Evolutionary conservation across 345 rosid species (phyloP), one percentile per base, ranked within the genome.

Genomic region (Salix purpurea): DNA sequence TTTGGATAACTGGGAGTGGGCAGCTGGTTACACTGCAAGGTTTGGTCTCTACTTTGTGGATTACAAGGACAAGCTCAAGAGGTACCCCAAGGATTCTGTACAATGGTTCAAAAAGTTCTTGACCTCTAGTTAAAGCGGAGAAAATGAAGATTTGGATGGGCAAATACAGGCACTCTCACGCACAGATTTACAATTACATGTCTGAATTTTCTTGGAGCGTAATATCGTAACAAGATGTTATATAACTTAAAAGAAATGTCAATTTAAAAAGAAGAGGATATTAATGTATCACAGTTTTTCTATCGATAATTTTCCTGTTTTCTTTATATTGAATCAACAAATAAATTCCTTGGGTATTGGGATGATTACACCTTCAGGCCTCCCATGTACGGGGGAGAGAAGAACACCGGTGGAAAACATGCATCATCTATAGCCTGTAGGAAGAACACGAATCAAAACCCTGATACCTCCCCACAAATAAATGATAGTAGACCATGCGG

Each of bases 1-100:
- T 24, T 68, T 91, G 83, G 99, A 96, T 77, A 96, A 96, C 26
- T 96, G 97, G 97, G 99, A 96, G 80, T 96, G 99, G 99, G 83
- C 86, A 67, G 92, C 94, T 1, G 99, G 99, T 5, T 91, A 90
- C 84, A 84, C 87, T 68, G 92, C 99, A 39, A 90, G 99, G 75
- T 91, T 93, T 75, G 99, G 99, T 67, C 94, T 96, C 34, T 93
- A 91, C 80, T 96, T 83, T 58, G 93, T 96, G 75, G 99, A 96
- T 83, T 96, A 88, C 24, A 89, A 77, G 11, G 89, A 91, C 86
- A 93, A 91, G 2, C 90, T 89, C 48, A 93, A 91, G 89, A 90
- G 98, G 85, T 93, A 96, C 81, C 93, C 99, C 10, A 95, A 93
- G 71, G 83, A 91, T 21, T 96, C 97, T 69, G 99, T 88, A 71